phyloP scores from a whole-genome alignment of 805 yeast species.

The Spathaspora girioi region DNA sequence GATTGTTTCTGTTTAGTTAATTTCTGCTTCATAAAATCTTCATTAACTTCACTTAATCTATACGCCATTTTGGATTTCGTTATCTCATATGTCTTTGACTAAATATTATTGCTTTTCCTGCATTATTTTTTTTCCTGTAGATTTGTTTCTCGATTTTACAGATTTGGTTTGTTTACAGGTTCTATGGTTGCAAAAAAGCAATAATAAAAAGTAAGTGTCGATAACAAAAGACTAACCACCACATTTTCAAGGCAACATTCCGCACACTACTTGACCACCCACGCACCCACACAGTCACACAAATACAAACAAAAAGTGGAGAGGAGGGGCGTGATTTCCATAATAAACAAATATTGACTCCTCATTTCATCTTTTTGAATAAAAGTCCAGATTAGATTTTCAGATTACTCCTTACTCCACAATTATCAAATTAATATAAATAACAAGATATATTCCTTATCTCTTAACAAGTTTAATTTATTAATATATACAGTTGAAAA shows the following conservation, averaged over 20 bases:
- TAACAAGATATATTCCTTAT: neutral
- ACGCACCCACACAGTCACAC: neutral
- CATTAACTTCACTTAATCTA: slow-evolving; percentile 14
- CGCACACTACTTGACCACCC: neutral
- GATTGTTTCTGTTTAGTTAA: slow-evolving; percentile 9
- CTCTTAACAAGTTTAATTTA: neutral
- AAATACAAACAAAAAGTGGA: neutral
- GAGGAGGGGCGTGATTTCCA: neutral
- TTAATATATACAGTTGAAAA: neutral
- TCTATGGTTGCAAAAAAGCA: slow-evolving; percentile 4
- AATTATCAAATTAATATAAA: neutral
- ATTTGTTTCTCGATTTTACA: neutral
- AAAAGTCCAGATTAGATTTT: neutral
- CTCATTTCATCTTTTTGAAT: neutral
- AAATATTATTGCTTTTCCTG: neutral
- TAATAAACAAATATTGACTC: neutral
- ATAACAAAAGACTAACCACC: neutral
- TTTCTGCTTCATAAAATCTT: slow-evolving; percentile 10
- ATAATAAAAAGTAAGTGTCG: neutral
- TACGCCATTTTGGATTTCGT: slow-evolving; percentile 12
- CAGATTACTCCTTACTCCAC: neutral
- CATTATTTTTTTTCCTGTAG: neutral
- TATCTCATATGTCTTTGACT: neutral
- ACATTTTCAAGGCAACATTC: neutral
- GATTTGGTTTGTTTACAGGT: slow-evolving; percentile 1